phyloP scores from a whole-genome alignment of 768 basidiomycete species.

The Hygrocybe coccinea region DNA sequence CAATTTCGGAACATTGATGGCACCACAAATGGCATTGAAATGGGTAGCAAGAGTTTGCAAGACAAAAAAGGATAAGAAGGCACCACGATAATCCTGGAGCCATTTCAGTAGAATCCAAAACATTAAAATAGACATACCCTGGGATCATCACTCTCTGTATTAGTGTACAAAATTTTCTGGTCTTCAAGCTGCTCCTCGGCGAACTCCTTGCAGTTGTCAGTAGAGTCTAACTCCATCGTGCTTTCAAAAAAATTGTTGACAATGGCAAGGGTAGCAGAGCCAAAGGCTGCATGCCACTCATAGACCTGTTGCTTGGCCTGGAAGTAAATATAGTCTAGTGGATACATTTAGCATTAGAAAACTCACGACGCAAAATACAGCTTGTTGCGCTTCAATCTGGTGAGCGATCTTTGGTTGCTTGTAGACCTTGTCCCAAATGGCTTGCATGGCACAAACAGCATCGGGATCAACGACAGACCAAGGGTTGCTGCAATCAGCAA shows the following conservation, averaged over 20 bases:
- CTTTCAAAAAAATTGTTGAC: constrained; percentile 3
- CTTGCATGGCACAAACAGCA: constrained; percentile 4
- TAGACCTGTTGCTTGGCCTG: constrained; percentile 5
- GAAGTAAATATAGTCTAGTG: not conserved
- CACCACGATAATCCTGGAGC: not conserved
- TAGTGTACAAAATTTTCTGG: not conserved
- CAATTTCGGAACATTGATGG: not conserved
- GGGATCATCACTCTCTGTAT: not conserved
- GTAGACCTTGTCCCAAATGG: not conserved
- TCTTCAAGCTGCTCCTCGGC: not conserved
- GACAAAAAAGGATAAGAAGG: not conserved
- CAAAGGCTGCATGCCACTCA: constrained; percentile 5
- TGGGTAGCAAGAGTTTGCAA: not conserved
- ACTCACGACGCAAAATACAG: constrained; percentile 1
- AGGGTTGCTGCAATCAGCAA: constrained; percentile 4
- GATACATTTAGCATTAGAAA: not conserved
- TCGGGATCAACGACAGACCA: constrained; percentile 1
- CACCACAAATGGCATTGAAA: not conserved
- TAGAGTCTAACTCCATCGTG: not conserved
- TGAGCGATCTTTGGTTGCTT: not conserved
- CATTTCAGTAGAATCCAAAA: not conserved
- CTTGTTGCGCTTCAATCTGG: not conserved
- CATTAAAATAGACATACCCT: not conserved
- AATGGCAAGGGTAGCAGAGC: constrained; percentile 3
- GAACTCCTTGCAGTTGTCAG: not conserved